Conservation (phyloP, 257 asterid genomes). For the Nicotiana otophora region DNA sequence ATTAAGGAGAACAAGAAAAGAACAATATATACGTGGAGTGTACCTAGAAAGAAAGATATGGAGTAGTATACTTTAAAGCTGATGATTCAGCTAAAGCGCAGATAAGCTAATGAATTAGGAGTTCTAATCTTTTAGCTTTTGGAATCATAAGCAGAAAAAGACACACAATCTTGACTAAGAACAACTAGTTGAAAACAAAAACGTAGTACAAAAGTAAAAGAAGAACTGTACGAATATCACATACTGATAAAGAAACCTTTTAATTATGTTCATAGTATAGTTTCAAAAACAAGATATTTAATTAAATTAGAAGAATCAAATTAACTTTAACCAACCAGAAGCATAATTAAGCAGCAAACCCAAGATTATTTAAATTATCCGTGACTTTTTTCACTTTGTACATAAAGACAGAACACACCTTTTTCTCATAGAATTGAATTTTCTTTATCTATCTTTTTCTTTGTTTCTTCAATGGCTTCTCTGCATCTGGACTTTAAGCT, state of each 20-base stretch:
- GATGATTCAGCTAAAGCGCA: background rate
- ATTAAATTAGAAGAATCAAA: background rate
- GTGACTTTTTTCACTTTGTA: background rate
- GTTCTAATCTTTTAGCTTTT: background rate
- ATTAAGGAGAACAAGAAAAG: no score
- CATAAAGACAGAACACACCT: constrained; percentile 20
- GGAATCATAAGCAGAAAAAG: background rate
- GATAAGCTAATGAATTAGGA: background rate
- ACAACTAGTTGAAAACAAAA: background rate
- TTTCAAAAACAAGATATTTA: background rate
- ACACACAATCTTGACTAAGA: background rate
- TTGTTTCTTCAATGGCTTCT: background rate
- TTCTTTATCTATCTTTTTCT: background rate
- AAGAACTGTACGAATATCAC: background rate
- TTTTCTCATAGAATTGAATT: background rate
- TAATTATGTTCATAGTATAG: background rate
- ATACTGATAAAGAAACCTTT: background rate
- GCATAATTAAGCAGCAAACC: background rate
- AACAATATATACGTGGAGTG: background rate
- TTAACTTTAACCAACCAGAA: background rate
- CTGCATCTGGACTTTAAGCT: background rate
- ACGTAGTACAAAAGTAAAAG: background rate
- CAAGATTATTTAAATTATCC: background rate
- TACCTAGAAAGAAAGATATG: no score
- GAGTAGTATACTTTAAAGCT: background rate